phyloP scores from a whole-genome alignment of 2,329 filamentous ascomycete species.

The Aspergillus melleus region DNA sequence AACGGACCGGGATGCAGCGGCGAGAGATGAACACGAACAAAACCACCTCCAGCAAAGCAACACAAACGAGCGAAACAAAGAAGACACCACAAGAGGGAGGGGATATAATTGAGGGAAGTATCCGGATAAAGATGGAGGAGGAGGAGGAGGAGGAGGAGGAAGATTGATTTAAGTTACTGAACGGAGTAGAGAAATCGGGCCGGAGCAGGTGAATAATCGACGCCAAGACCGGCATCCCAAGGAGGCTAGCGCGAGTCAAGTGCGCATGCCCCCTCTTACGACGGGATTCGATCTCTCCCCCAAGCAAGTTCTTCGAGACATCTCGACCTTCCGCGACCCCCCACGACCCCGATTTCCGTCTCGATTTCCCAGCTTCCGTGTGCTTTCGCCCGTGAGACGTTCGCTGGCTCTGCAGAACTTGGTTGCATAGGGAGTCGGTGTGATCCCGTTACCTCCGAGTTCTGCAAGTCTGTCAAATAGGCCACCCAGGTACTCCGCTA shows the following conservation, averaged over 20 bases:
- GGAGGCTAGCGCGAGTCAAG: conserved; percentile 25
- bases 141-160: conserved; percentile 2
- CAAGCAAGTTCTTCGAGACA: conserved; percentile 27
- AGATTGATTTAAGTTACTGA: not conserved
- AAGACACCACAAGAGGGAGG: not conserved
- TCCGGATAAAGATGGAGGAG: not conserved
- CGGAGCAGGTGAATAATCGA: not conserved
- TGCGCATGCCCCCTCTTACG: conserved; percentile 28
- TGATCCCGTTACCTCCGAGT: conserved; percentile 29
- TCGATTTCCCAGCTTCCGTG: not conserved
- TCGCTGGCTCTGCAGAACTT: conserved; percentile 23
- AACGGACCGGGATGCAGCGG: conserved; percentile 4
- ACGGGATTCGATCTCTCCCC: conserved; percentile 28
- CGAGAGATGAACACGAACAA: not conserved
- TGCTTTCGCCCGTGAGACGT: conserved; percentile 5
- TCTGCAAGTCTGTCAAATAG: conserved; percentile 27
- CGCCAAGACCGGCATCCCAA: conserved; percentile 28
- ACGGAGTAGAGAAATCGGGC: not conserved
- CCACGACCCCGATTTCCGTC: conserved; percentile 9
- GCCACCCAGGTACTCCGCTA: conserved; percentile 26
- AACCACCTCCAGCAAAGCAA: not conserved
- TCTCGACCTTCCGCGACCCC: conserved; percentile 9
- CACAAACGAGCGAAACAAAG: not conserved
- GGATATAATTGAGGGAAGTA: not conserved
- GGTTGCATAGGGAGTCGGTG: conserved; percentile 23